Evolutionary conservation across 495 filamentous ascomycete species (phyloP), one percentile per base, ranked within the genome.

Genomic region (Daldinia vernicosa): DNA sequence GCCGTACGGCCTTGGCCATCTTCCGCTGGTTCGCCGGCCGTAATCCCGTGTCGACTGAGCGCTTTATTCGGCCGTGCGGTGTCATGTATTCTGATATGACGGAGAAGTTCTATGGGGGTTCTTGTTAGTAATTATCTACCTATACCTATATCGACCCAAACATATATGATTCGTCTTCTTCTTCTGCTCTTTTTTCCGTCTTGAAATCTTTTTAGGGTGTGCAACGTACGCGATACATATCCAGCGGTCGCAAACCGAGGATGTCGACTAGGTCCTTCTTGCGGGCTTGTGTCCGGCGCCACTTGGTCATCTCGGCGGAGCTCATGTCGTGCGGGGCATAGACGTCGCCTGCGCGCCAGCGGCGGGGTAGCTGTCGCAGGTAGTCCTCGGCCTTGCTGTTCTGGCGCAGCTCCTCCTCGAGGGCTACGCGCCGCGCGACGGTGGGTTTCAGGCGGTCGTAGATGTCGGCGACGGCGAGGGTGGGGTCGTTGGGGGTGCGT

Each of bases 71-170:
- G 22, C 95, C 95, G 84, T 93, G 89, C 9, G 87, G 73, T 0
- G 92, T 95, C 71, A 93, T 89, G 79, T 90, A 98, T 79, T 98
- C 95, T 50, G 90, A 90, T 84, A 99, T 92, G 70, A 99, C 86
- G 43, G 92, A 86, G 82, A 95, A 96, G 81, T 99, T 98, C 94
- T 98, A 72, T 7, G 26, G 26, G 26, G 1, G 50, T 30, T 12
- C 15, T 30, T 9, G 26, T 53, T 53, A 53, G 50, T 27, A 24
- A 47, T 47, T 47, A 24, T 19, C 54, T 26, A 8, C 15, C 30
- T 56, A 17, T 28, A 32, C 35, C 37, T 2, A 57, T 35, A 39
- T 7, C 12, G 33, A 35, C 33, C 11, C 9, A 14, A 12, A 35
- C 33, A 12, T 14, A 35, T 35, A 35, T 1, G 33, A 4, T 35